Percentiles rank a stretch among this genome's conserved stretches.
These are phyloP conservation scores for Syzygium malaccense DNA, from an alignment of 441 rosid species.

Conservation along the genomic window DNA sequence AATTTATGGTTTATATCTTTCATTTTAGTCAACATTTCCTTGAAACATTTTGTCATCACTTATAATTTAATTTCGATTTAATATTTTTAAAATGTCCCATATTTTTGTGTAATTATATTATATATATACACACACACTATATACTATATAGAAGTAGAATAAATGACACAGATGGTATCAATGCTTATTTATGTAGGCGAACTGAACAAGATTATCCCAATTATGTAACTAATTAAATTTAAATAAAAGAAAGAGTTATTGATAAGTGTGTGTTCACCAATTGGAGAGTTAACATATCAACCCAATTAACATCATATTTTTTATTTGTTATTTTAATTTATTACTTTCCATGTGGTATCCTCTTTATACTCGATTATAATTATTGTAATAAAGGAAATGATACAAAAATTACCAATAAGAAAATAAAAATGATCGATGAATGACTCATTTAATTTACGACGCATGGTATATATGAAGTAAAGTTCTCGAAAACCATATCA, in stretches of 20 bases:
- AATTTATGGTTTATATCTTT: background rate
- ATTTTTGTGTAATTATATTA: background rate
- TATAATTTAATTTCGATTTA: background rate
- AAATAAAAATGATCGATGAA: background rate
- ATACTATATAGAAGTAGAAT: background rate
- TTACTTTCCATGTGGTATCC: background rate
- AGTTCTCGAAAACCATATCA: background rate
- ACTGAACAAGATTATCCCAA: background rate
- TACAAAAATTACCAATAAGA: background rate
- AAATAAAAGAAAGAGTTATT: background rate
- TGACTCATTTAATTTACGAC: background rate
- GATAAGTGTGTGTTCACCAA: background rate
- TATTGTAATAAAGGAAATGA: background rate
- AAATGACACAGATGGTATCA: no score
- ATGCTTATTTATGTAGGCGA: background rate
- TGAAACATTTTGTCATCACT: background rate
- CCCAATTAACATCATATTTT: background rate
- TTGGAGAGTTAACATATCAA: background rate
- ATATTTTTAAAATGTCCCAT: background rate
- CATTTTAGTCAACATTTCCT: background rate
- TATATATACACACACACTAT: background rate
- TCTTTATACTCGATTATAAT: background rate
- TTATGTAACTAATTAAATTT: background rate
- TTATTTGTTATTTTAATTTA: background rate
- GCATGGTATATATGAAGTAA: background rate